Evolutionary conservation across 768 basidiomycete genomes (phyloP), one percentile per base, ranked within the genome.

Genomic region (Mrakia blollopis): DNA sequence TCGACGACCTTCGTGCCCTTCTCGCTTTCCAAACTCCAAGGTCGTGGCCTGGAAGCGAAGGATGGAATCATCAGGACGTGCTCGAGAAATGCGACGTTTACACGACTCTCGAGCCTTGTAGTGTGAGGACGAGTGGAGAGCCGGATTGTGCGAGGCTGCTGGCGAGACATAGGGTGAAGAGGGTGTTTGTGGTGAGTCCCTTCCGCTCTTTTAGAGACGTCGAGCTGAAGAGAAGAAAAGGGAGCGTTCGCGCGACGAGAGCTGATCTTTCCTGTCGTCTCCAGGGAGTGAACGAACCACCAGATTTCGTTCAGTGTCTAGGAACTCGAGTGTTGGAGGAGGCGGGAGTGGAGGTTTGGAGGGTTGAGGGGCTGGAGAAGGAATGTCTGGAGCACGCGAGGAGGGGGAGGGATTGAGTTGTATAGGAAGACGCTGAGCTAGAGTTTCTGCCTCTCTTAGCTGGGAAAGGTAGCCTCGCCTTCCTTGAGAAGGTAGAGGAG

Each of bases 131-230:
- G 47, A 50, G 47, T 21, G 47, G 47, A 7, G 47, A 50, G 62
- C 84, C 89, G 0, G 90, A 94, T 2, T 98, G 97, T 82, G 90
- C 92, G 14, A 88, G 94, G 78, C 91, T 91, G 4, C 87, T 98
- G 71, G 88, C 97, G 52, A 85, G 86, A 18, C 89, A 91, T 7
- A 80, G 82, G 57, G 47, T 50, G 47, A 50, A 50, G 47, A 50
- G 47, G 16, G 47, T 50, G 47, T 50, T 50, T 50, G 47, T 50
- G 16, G 47, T 50, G 47, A 50, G 47, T 50, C 16, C 16, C 2
- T 21, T 11, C 11, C 39, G 39, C 39, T 41, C 39, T 41, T 41
- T 11, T 11, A n/a, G 44, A 44, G 44, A 44, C 14, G 44, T 47
- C 47, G 47, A 50, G 47, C 1, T 13, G 10, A 18, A 30, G 47